Evolutionary conservation across 169 alveolate species (phyloP), one percentile per base, ranked within the genome.

Genomic region (Theileria sp.): DNA sequence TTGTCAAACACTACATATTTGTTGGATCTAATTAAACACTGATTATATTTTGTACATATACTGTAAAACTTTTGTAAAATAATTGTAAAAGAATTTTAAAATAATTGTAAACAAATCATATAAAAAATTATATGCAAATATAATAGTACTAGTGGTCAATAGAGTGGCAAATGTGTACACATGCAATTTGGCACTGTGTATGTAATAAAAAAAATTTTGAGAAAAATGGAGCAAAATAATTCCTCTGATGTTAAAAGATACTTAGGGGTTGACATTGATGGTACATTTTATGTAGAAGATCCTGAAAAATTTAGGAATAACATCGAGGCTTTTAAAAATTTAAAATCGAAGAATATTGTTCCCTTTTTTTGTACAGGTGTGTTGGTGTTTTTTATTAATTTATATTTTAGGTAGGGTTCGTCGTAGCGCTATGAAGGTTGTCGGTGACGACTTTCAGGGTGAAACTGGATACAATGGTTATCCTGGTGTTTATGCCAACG

Each of bases 401-500:
- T 8, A 61, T 70, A 50, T n/a, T 70, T 70, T 56, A 70, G 77
- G 77, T n/a, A 15, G 80, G 28, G 21, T 34, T 60, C 44, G 6
- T 74, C 8, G 1, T 25, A 51, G 77, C 17, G 77, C 80, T 0
- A 60, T 74, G 72, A 60, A 74, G 25, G 23, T 74, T 30, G 51
- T 74, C 49, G 80, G 80, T 15, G 78, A 85, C 17, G 64, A 77
- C 23, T 83, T 73, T 30, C 69, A 65, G 69, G 30, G 50, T 15
- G 28, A 68, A 12, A 75, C 82, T 12, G 87, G 87, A 9, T 85
- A 85, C 75, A 70, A 34, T 23, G 91, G 91, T 12, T 85, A 36
- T 68, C 91, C 91, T 19, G 91, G 91, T n/a, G 79, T 85, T 12
- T 85, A 85, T 54, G 65, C 68, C 80, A 79, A 85, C 51, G 91